Evolutionary conservation across 306 rosid species (phyloP), one percentile per base, ranked within the genome.

Genomic region (Lotus japonicus): DNA sequence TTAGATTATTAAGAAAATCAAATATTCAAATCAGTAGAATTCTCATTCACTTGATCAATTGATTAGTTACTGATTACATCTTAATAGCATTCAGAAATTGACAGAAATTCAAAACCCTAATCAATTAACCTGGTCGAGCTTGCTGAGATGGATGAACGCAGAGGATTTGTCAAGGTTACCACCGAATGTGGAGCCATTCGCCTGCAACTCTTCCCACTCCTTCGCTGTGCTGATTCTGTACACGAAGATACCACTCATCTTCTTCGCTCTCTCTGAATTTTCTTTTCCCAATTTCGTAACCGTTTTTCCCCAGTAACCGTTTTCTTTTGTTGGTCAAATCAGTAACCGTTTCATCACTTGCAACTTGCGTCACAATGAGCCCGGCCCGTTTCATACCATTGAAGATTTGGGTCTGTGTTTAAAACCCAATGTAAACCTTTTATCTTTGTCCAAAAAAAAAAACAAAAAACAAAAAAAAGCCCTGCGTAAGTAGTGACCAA

Each of bases 131-230:
- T 92, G 98, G 33, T 77, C 62, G 71, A 86, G 95, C 45, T 73
- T 68, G 86, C 97, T 89, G 50, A 92, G 95, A 80, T 92, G 98
- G 72, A 92, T 83, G 85, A 89, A 92, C 26, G 78, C 80, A 31
- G 91, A 83, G 55, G 81, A 68, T 61, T 78, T 88, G 68, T 92
- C 98, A 66, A 88, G 84, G 0, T 84, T 77, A 10, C 94, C 91
- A 18, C 97, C 92, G 52, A 53, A 80, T 71, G 1, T 33, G 26
- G 80, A 84, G 6, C 91, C 89, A 48, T 43, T 58, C 14, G 9
- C 79, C 76, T 83, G 94, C 79, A 86, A 68, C 78, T 70, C 84
- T 35, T 83, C 87, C 98, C 97, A 88, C 81, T 92, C 98, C 55
- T 66, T 46, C 7, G 79, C 81, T 0, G 61, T 70, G 45, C 92